phyloP scores from a whole-genome alignment of 257 asterid species.

The Nicotiana sylvestris region DNA sequence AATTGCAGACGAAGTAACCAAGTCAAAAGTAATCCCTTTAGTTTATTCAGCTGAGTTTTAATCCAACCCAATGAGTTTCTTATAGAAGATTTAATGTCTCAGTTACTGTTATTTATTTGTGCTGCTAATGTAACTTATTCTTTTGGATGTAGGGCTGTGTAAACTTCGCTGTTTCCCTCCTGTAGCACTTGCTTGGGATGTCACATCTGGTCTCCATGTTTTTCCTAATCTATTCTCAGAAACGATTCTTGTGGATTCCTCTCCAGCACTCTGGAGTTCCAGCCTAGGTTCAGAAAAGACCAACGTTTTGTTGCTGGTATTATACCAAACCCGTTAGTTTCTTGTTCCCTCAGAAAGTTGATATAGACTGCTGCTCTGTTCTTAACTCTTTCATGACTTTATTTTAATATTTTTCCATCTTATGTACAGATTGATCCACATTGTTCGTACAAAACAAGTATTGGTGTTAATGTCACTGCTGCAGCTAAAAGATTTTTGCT shows the following conservation, averaged over 20 bases:
- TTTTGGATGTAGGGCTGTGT: constrained; percentile 66
- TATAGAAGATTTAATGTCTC: neutral
- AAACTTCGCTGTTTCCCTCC: constrained; percentile 96
- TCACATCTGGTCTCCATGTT: constrained; percentile 82
- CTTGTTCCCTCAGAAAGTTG: constrained; percentile 8
- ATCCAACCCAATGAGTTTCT: neutral
- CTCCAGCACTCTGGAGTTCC: constrained; percentile 83
- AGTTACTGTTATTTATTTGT: constrained; percentile 11
- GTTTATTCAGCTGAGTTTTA: neutral
- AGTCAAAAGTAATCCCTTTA: neutral
- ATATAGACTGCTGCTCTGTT: constrained; percentile 7
- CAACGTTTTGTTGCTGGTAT: constrained; percentile 67
- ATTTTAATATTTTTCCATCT: constrained; percentile 6
- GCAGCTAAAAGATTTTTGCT: constrained; percentile 89
- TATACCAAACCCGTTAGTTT: neutral
- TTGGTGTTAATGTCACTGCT: constrained; percentile 53
- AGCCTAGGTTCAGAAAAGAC: constrained; percentile 69
- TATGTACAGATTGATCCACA: constrained; percentile 89
- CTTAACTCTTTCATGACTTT: constrained; percentile 11
- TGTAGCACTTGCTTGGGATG: constrained; percentile 96
- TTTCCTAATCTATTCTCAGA: constrained; percentile 82
- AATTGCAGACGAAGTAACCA: neutral
- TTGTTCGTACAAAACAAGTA: constrained; percentile 76
- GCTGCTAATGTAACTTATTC: constrained; percentile 23
- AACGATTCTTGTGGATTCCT: constrained; percentile 85